Evolutionary conservation across 371 early-diverging fungal genomes (phyloP).

Genomic region (Funneliformis caledonium): DNA sequence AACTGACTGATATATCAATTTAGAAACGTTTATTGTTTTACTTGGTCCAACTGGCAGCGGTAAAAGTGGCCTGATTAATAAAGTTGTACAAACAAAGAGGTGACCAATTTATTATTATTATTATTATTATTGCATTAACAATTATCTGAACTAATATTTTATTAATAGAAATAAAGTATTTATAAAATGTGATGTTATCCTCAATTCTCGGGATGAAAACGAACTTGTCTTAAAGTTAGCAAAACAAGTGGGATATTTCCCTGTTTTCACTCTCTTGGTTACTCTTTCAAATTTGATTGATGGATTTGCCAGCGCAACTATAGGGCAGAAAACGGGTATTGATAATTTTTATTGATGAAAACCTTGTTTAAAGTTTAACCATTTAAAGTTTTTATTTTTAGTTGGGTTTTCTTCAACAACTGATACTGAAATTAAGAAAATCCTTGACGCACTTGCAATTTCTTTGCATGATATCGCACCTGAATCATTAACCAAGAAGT

Average conservation of each 20-base stretch:
- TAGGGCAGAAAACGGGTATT: conserved; percentile 83
- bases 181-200: conserved; percentile 81
- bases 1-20: background rate
- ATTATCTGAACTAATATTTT: background rate
- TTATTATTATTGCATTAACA: background rate
- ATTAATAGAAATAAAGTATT: conserved; percentile 64
- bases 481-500: conserved; percentile 39
- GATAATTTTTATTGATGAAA: background rate
- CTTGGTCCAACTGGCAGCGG: conserved; percentile 68
- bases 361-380: background rate
- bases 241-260: conserved; percentile 78
- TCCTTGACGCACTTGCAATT: conserved; percentile 64
- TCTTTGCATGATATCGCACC: conserved; percentile 56
- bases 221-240: conserved; percentile 72
- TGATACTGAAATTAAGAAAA: conserved; percentile 64
- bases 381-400: conserved; percentile 4
- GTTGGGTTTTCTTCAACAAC: conserved; percentile 59
- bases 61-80: conserved; percentile 61
- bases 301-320: conserved; percentile 79
- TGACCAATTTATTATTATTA: background rate
- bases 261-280: conserved; percentile 80
- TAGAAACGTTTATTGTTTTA: conserved; percentile 66
- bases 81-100: conserved; percentile 56
- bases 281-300: conserved; percentile 75
- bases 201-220: conserved; percentile 70